phyloP scores from a whole-genome alignment of 352 stramenopile species.

The Pythium aphanidermatum region DNA sequence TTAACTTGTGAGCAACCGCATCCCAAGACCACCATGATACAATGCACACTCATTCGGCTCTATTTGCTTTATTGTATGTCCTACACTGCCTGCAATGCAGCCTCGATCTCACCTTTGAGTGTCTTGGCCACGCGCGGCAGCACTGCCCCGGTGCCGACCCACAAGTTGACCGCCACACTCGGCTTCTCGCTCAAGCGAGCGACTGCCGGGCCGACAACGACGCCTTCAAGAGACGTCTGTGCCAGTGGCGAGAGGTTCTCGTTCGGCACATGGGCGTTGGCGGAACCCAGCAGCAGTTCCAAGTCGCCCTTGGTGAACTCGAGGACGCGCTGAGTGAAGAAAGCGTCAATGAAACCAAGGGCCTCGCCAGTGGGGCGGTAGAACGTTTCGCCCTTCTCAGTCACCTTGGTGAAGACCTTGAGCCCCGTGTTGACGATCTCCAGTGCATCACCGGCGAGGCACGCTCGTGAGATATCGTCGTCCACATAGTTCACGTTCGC shows the following conservation, averaged over 20 bases:
- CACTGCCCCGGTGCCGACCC: slow-evolving; percentile 63
- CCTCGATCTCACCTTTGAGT: slow-evolving; percentile 47
- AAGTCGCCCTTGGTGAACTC: slow-evolving; percentile 38
- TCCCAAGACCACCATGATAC: no score
- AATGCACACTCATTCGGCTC: no score
- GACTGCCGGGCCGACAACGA: slow-evolving; percentile 53
- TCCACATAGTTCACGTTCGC: slow-evolving; percentile 80
- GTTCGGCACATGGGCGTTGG: slow-evolving; percentile 54
- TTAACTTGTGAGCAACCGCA: no score
- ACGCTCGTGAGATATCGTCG: slow-evolving; percentile 50
- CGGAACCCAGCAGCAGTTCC: slow-evolving; percentile 29
- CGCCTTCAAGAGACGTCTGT: slow-evolving; percentile 24
- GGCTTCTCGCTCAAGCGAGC: slow-evolving; percentile 33
- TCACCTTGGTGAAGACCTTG: slow-evolving; percentile 84
- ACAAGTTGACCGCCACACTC: slow-evolving; percentile 66
- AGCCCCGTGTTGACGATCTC: slow-evolving; percentile 92
- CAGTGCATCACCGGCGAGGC: slow-evolving; percentile 60
- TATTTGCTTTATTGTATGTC: no score
- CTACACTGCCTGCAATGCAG: slow-evolving; percentile 22
- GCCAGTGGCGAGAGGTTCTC: slow-evolving; percentile 29
- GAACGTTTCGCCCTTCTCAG: slow-evolving; percentile 52
- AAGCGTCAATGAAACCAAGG: slow-evolving; percentile 78
- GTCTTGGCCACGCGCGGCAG: slow-evolving; percentile 73
- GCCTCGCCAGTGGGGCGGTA: slow-evolving; percentile 87
- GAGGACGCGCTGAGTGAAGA: slow-evolving; percentile 80